Base-by-base conservation (phyloP, 345 rosid genomes). In the Eutrema heterophyllum region DNA sequence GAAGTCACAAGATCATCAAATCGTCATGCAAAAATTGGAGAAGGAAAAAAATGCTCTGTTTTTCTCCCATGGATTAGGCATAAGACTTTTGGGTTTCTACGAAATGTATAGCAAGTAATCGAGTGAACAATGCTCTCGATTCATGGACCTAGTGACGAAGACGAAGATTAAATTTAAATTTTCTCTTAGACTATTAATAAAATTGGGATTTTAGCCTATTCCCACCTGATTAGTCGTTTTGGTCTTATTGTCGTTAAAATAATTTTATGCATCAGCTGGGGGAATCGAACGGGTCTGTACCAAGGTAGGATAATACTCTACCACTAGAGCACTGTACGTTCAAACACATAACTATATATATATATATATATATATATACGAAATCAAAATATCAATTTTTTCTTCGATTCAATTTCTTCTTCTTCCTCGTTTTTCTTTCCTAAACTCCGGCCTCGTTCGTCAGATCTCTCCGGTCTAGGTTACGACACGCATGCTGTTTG, bases 401-500 rank as follows among this genome's bases (percentile, higher is more conserved):
- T n/a, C n/a, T n/a, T n/a, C n/a, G n/a, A n/a, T n/a, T n/a, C n/a
- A n/a, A n/a, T n/a, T n/a, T n/a, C n/a, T n/a, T n/a, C n/a, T n/a
- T n/a, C n/a, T n/a, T n/a, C n/a, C n/a, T n/a, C n/a, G 10, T 33
- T 43, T 68, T 60, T 78, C 26, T 61, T 79, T 44, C 21, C 51
- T 6, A 74, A 57, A 18, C 13, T 33, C 41, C 80, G 67, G 18
- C 57, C 71, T 21, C 59, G 43, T 39, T 40, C 64, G 1, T 46
- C 79, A 48, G 43, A 58, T 58, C 10, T 39, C 32, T 58, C 73
- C 39, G 32, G 38, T 38, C 11, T 67, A 33, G 13, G 73, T 57
- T 78, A 49, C 55, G 3, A 41, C 40, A 68, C 86, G 32, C 71
- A n/a, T 79, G 81, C 83, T 4, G 72, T 65, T 76, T 53, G 49